Evolutionary conservation across 2,329 filamentous ascomycete species (phyloP), one percentile per base, ranked within the genome.

Genomic region (Epichloe festucae): DNA sequence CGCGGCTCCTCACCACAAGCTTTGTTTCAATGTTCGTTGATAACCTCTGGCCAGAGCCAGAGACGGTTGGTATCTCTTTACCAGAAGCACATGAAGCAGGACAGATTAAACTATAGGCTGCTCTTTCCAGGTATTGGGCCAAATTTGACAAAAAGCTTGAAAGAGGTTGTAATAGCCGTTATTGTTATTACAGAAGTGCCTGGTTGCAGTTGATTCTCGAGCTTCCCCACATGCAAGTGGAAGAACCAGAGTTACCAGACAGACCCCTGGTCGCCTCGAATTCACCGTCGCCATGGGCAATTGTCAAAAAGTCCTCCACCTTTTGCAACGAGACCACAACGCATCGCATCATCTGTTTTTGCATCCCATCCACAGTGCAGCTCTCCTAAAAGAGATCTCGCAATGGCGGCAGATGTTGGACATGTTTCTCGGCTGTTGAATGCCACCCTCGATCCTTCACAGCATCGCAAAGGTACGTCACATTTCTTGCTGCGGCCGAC

Each of bases 381-480:
- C 53, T 58, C 51, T 52, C 54, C 45, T 46, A 35, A 49, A 34
- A 45, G 53, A 52, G 53, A 51, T 53, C 47, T 63, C 65, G 75
- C 58, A 64, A 81, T 81, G 78, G 75, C 77, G 64, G 70, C 75
- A 59, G 72, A 78, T 58, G 73, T 80, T 63, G 72, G 71, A 59
- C 70, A 72, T 54, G 74, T 96, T 67, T 85, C 89, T 57, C 82
- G 89, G 76, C 78, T 97, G 68, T 82, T 98, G 57, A 81, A 94
- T 70, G 88, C 89, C 62, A 97, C 89, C 62, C 79, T 97, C 62
- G 88, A 96, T 70, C 89, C 89, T 17, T 75, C 79, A 57, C 83
- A 91, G 69, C 89, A 91, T 69, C 90, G 89, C 69, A 85, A 94
- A 84, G 91, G 91, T 91, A 73, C 58, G 73, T 66, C 56, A 54